A percentile compares a stretch with the other conserved stretches of the same genome.
These are phyloP conservation scores for Mucor circinelloides DNA, from an alignment of 371 early-diverging fungal species.

Conservation along the genomic window DNA sequence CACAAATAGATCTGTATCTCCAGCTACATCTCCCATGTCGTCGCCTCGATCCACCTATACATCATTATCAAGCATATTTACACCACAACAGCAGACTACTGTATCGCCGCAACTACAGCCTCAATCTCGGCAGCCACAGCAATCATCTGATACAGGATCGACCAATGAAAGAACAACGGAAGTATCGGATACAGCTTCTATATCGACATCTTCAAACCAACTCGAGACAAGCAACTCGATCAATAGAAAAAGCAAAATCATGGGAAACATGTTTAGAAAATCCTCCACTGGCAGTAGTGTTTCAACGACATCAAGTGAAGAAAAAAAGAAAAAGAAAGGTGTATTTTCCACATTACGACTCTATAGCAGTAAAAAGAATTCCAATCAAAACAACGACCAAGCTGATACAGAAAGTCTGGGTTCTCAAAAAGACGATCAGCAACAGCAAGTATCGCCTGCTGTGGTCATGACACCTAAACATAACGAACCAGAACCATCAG, in stretches of 20 bases:
- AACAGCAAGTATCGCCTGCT: background rate
- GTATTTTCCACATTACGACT: constrained; percentile 14
- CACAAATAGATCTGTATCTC: background rate
- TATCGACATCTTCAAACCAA: background rate
- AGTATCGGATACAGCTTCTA: background rate
- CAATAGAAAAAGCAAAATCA: background rate
- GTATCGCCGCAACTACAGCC: background rate
- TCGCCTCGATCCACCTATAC: background rate
- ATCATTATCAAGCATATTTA: background rate
- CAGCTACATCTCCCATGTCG: background rate
- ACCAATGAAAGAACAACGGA: background rate
- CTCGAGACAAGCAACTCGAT: background rate
- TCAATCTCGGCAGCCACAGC: background rate
- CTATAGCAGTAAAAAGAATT: constrained; percentile 1
- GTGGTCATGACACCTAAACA: background rate
- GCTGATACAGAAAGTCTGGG: background rate
- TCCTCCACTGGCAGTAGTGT: background rate
- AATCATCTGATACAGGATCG: background rate
- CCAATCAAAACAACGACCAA: background rate
- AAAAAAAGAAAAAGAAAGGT: constrained; percentile 7
- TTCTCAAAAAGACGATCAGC: background rate
- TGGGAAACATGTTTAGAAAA: constrained; percentile 17
- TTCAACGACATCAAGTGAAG: background rate
- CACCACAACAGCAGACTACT: background rate
- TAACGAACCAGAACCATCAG: background rate